phyloP scores from a whole-genome alignment of 331 rosid species.

The Pyrus hybrid region DNA sequence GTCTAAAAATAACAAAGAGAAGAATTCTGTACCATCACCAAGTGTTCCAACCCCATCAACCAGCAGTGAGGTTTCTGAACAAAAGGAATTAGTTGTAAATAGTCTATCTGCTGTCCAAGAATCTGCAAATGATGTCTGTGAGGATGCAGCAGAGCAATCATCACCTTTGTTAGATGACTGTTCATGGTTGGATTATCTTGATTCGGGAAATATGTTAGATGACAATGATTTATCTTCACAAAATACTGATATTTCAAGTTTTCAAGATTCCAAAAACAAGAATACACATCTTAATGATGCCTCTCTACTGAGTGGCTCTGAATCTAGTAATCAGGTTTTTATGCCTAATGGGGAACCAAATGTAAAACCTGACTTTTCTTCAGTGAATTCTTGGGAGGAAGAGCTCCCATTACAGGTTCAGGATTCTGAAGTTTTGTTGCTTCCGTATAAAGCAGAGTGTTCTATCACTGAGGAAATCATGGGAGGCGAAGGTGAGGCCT shows the following conservation, averaged over 20 bases:
- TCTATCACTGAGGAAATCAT: constrained; percentile 27
- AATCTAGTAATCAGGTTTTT: constrained; percentile 26
- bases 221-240: constrained; percentile 28
- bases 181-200: constrained; percentile 86
- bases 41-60: constrained; percentile 30
- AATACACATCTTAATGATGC: constrained; percentile 21
- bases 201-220: constrained; percentile 25
- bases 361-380: constrained; percentile 31
- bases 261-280: constrained; percentile 32
- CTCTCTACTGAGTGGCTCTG: constrained; percentile 30
- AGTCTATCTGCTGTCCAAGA: constrained; percentile 36
- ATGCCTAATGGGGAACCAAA: constrained; percentile 20
- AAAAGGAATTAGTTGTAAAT: constrained; percentile 26
- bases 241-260: constrained; percentile 23
- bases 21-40: constrained; percentile 26
- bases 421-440: constrained; percentile 61
- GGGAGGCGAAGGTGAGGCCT: constrained; percentile 46
- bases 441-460: constrained; percentile 66
- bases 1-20: constrained; percentile 40
- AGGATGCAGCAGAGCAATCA: constrained; percentile 37
- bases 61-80: constrained; percentile 32
- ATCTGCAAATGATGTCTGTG: constrained; percentile 22
- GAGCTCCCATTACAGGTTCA: constrained; percentile 70
- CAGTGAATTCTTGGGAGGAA: constrained; percentile 50
- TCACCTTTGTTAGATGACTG: constrained; percentile 29